Evolutionary conservation across 1,139 yeast species (phyloP).

Genomic region (Pichia sp.): DNA sequence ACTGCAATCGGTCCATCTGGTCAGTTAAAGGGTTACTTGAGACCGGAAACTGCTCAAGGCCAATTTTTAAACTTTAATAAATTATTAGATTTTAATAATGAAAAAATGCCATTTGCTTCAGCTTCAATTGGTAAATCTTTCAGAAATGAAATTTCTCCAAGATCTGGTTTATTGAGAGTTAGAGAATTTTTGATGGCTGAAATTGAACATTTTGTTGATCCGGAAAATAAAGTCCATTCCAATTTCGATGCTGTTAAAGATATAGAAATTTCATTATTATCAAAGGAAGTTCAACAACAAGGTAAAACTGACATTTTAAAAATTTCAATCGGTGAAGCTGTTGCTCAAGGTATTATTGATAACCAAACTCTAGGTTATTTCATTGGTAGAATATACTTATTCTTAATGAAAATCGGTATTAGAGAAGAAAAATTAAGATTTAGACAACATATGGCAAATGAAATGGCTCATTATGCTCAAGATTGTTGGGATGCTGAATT

Average conservation of each 20-base stretch:
- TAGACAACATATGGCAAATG: conserved; percentile 97
- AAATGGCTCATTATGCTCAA: conserved; percentile 99
- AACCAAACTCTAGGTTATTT: conserved; percentile 97
- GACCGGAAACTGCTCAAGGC: conserved; percentile 99
- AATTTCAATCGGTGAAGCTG: conserved; percentile 85
- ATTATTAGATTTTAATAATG: conserved; percentile 89
- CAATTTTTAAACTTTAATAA: conserved; percentile 94
- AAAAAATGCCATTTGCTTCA: conserved; percentile 97
- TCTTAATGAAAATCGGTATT: conserved; percentile 85
- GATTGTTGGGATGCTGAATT: conserved; percentile 99
- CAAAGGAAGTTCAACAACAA: conserved; percentile 78
- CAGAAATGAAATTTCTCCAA: conserved; percentile 97
- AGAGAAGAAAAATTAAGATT: conserved; percentile 79
- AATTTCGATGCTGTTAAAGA: conserved; percentile 73
- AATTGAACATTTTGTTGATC: conserved; percentile 97
- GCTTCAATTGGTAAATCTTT: conserved; percentile 98
- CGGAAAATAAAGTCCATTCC: conserved; percentile 73
- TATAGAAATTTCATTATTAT: conserved; percentile 67
- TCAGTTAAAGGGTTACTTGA: conserved; percentile 84
- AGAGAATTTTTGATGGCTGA: conserved; percentile 99
- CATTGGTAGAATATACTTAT: conserved; percentile 83
- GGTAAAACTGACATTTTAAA: conserved; percentile 68
- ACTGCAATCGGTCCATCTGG: conserved; percentile 99
- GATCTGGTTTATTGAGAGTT: conserved; percentile 94
- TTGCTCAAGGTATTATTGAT: conserved; percentile 77